Evolutionary conservation across 1,139 yeast species (phyloP).

Genomic region (Lipomyces yarrowii): DNA sequence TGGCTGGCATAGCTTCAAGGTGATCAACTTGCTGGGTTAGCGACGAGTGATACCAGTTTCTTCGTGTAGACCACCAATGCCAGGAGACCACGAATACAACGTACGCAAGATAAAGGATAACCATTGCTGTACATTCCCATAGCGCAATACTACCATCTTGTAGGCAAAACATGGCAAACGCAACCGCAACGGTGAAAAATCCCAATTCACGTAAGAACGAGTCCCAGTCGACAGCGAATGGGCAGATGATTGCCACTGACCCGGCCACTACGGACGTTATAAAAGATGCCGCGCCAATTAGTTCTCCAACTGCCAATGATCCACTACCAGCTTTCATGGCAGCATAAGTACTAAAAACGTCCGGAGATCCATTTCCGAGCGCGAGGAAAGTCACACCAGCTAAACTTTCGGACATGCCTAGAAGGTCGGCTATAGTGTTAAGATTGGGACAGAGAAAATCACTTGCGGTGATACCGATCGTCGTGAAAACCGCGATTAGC

Average conservation of each 20-base stretch:
- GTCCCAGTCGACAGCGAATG: slow-evolving; percentile 58
- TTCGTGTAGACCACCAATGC: slow-evolving; percentile 24
- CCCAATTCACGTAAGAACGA: slow-evolving; percentile 58
- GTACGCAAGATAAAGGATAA: slow-evolving; percentile 55
- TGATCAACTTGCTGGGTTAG: not conserved
- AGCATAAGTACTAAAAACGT: slow-evolving; percentile 78
- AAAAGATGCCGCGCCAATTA: slow-evolving; percentile 82
- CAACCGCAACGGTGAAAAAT: slow-evolving; percentile 55
- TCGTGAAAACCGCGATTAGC: slow-evolving; percentile 54
- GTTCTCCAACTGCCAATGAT: slow-evolving; percentile 82
- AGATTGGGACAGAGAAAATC: slow-evolving; percentile 77
- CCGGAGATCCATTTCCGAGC: slow-evolving; percentile 91
- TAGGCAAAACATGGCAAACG: slow-evolving; percentile 45
- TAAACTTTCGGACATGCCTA: slow-evolving; percentile 71
- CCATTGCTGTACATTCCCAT: slow-evolving; percentile 53
- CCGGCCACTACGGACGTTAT: slow-evolving; percentile 79
- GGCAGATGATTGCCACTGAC: slow-evolving; percentile 66
- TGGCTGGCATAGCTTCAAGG: slow-evolving; percentile 3
- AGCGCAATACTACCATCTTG: slow-evolving; percentile 51
- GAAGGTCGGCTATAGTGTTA: slow-evolving; percentile 57
- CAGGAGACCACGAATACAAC: slow-evolving; percentile 53
- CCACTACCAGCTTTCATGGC: slow-evolving; percentile 72
- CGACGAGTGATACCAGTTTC: not conserved
- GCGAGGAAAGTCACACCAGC: slow-evolving; percentile 90
- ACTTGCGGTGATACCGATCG: slow-evolving; percentile 73